These are phyloP conservation scores for Abelmoschus esculentus DNA, from an alignment of 345 rosid genomes.

Conservation along the genomic window DNA sequence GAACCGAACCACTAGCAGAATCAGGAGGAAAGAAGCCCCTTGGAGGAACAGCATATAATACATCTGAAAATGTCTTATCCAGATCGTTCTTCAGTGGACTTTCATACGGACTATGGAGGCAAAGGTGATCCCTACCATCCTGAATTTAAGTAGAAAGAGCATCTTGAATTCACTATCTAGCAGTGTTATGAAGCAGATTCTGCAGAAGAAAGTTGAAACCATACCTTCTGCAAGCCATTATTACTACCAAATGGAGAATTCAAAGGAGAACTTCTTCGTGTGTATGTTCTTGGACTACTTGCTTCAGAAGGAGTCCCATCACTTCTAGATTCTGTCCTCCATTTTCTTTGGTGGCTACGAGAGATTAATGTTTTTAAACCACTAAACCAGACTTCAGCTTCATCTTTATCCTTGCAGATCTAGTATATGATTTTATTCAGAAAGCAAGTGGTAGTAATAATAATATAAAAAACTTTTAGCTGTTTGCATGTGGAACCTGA, in stretches of 20 bases:
- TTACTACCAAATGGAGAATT: constrained; percentile 78
- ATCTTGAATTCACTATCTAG: constrained; percentile 9
- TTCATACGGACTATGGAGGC: constrained; percentile 81
- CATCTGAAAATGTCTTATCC: constrained; percentile 82
- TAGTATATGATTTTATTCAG: constrained; percentile 29
- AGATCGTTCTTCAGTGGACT: constrained; percentile 89
- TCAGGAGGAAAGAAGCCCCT: constrained; percentile 78
- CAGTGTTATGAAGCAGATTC: constrained; percentile 7
- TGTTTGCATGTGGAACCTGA: no score
- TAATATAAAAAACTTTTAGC: no score
- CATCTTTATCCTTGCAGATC: constrained; percentile 88
- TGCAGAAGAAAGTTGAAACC: background rate
- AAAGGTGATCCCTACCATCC: constrained; percentile 73
- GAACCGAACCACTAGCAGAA: constrained; percentile 74
- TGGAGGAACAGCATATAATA: constrained; percentile 73
- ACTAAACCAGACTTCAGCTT: constrained; percentile 79
- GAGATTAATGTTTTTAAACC: constrained; percentile 74
- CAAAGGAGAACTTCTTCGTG: constrained; percentile 86
- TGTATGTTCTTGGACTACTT: constrained; percentile 86
- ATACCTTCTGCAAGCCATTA: constrained; percentile 86
- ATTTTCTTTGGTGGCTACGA: constrained; percentile 48
- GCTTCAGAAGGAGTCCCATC: constrained; percentile 64
- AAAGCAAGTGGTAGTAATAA: constrained; percentile 34
- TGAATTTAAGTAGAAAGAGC: constrained; percentile 24
- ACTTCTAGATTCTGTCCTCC: constrained; percentile 68